phyloP scores from a whole-genome alignment of 2,329 filamentous ascomycete species.

The Aurifilum marmelostoma region DNA sequence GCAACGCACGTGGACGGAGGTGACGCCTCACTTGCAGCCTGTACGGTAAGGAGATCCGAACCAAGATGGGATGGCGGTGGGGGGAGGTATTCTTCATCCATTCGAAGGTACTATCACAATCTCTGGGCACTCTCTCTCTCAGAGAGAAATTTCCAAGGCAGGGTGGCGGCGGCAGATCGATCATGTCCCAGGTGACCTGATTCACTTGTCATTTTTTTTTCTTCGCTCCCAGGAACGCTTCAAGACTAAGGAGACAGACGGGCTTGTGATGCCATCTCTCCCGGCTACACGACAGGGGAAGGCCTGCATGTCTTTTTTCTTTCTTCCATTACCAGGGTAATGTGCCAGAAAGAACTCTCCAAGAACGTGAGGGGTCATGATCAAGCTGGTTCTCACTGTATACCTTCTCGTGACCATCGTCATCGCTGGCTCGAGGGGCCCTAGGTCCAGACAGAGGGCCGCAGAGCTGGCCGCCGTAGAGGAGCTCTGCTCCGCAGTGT shows the following conservation, averaged over 20 bases:
- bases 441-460: background rate
- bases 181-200: background rate
- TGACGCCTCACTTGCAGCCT: slow-evolving; percentile 28
- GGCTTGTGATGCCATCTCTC: slow-evolving; percentile 2
- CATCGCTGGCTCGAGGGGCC: background rate
- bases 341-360: slow-evolving; percentile 11
- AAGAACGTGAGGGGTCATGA: background rate
- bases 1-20: slow-evolving; percentile 18
- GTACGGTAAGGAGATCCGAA: slow-evolving; percentile 23
- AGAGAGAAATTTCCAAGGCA: background rate
- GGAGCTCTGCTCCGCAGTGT: background rate
- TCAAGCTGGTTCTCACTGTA: background rate
- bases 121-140: background rate
- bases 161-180: background rate
- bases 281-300: slow-evolving; percentile 24
- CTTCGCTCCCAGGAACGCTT: background rate
- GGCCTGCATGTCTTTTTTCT: slow-evolving; percentile 21
- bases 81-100: slow-evolving; percentile 1
- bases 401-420: background rate
- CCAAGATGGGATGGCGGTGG: slow-evolving; percentile 6
- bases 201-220: background rate
- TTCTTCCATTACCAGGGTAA: background rate
- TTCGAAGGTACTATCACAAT: background rate
- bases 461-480: background rate
- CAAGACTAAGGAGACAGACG: background rate